Evolutionary conservation across 441 rosid species (phyloP).

Genomic region (Populus hybrid): DNA sequence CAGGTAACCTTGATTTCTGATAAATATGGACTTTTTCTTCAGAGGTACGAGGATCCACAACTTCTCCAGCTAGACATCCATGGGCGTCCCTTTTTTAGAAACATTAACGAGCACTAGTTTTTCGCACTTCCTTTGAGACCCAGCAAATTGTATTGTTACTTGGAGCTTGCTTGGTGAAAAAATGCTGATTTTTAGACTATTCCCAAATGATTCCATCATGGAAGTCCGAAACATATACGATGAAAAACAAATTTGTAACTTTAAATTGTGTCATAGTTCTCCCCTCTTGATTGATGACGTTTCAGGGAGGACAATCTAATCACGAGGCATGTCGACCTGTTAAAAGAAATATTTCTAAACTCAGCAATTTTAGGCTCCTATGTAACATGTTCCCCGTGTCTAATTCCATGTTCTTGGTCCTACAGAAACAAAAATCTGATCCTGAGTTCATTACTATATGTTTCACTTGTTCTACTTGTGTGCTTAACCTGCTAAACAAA

Average conservation of each 20-base stretch:
- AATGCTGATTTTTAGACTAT: background rate
- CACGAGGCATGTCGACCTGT: constrained; percentile 47
- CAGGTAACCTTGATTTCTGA: constrained; percentile 29
- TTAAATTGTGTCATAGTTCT: background rate
- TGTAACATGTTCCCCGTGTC: background rate
- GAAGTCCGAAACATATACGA: background rate
- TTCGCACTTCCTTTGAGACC: constrained; percentile 18
- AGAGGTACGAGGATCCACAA: constrained; percentile 41
- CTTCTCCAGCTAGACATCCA: constrained; percentile 48
- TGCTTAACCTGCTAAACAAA: no score
- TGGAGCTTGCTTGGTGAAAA: constrained; percentile 21
- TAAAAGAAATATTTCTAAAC: constrained; percentile 17
- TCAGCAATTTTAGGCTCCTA: background rate
- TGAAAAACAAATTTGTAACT: background rate
- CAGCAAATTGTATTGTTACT: background rate
- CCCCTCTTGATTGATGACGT: constrained; percentile 20
- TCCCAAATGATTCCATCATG: no score
- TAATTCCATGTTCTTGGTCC: constrained; percentile 1
- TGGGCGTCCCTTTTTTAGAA: constrained; percentile 79
- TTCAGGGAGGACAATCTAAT: constrained; percentile 58
- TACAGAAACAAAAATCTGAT: no score
- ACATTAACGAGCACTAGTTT: constrained; percentile 75
- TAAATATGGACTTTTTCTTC: constrained; percentile 40
- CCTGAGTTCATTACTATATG: no score
- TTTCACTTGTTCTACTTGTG: no score